phyloP scores from a whole-genome alignment of 202 grass and related monocot genomes.

The Zizania palustris region DNA sequence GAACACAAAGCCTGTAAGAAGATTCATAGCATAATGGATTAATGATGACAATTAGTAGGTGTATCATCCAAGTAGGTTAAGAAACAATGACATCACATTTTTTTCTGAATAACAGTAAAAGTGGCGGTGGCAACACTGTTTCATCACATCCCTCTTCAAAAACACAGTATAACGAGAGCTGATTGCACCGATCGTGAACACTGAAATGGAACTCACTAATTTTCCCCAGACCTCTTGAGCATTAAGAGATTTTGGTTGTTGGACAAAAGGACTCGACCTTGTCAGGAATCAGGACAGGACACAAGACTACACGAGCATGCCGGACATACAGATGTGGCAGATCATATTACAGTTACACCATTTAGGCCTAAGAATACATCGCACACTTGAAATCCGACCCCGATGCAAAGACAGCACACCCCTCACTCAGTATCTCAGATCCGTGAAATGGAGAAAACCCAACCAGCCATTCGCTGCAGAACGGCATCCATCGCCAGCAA shows the following conservation, averaged over 20 bases:
- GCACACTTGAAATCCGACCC: background rate
- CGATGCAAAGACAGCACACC: background rate
- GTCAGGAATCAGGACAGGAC: background rate
- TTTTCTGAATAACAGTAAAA: background rate
- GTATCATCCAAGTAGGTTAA: constrained; percentile 6
- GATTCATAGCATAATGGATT: background rate
- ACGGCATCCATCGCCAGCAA: constrained; percentile 31
- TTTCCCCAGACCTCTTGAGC: background rate
- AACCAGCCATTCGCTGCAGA: background rate
- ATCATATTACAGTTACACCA: background rate
- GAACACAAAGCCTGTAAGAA: background rate
- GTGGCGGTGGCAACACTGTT: background rate
- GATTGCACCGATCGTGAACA: background rate
- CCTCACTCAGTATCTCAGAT: background rate
- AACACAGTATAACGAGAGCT: constrained; percentile 23
- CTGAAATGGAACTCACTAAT: constrained; percentile 9
- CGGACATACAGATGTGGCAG: background rate
- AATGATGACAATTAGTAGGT: background rate
- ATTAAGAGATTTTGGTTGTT: background rate
- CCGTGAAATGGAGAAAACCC: background rate
- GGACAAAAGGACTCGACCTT: background rate
- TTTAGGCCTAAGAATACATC: constrained; percentile 7
- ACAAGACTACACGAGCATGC: background rate
- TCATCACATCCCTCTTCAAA: background rate
- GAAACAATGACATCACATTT: background rate